Percentiles rank a stretch among this genome's conserved stretches.
phyloP scores from a whole-genome alignment of 768 basidiomycete genomes.

The Hericium rajendrae region DNA sequence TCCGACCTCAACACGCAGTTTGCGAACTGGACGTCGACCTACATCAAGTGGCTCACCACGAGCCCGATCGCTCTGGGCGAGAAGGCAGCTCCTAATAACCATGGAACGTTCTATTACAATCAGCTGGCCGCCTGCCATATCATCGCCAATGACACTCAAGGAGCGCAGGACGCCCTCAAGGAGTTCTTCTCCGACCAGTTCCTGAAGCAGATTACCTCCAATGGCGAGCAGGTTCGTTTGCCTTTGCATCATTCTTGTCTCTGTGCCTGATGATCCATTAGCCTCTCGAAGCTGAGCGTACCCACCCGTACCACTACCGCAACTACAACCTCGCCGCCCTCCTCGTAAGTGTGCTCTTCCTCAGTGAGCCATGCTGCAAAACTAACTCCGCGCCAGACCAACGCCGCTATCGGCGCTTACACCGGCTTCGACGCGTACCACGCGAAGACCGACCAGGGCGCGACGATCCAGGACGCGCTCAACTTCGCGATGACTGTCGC shows the following conservation, averaged over 20 bases:
- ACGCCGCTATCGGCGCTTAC: constrained; percentile 20
- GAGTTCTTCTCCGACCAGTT: constrained; percentile 21
- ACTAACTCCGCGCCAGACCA: constrained; percentile 6
- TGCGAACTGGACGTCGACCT: constrained; percentile 19
- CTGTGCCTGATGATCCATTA: constrained; percentile 1
- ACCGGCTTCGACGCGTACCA: constrained; percentile 21
- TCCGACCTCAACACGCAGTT: constrained; percentile 18
- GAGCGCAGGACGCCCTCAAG: constrained; percentile 17
- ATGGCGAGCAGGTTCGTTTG: constrained; percentile 19
- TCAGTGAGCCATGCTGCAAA: neutral
- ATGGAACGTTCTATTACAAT: constrained; percentile 23
- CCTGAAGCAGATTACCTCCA: constrained; percentile 19
- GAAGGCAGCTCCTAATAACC: constrained; percentile 20
- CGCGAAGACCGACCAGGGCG: constrained; percentile 13
- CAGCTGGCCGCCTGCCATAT: constrained; percentile 23
- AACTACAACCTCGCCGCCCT: constrained; percentile 25
- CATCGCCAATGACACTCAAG: constrained; percentile 19
- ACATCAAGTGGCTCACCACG: constrained; percentile 22
- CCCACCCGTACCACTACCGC: constrained; percentile 25
- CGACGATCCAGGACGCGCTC: constrained; percentile 22
- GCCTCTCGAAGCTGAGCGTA: constrained; percentile 23
- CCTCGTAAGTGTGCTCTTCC: constrained; percentile 13
- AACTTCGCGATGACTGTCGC: constrained; percentile 22
- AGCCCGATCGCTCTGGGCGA: constrained; percentile 15
- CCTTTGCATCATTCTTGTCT: neutral